Percentiles rank a stretch among this genome's conserved stretches.
Conservation (phyloP, 306 rosid genomes). For the Gastrolobium villosum region DNA sequence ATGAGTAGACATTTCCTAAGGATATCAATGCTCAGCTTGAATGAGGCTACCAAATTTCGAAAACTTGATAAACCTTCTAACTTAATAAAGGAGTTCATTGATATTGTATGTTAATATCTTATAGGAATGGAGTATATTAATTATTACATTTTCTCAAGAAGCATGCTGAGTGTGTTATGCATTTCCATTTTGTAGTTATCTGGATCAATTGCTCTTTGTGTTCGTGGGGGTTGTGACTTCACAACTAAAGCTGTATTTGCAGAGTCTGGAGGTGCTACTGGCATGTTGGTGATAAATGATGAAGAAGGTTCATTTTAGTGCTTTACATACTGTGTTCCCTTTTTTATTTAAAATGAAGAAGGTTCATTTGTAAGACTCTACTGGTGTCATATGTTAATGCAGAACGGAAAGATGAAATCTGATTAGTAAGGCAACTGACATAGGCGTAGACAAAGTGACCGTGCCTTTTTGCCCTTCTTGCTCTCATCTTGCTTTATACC, state of each 20-base stretch:
- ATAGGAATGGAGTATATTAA: neutral
- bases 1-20: neutral
- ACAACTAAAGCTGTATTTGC: slow-evolving; percentile 75
- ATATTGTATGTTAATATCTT: slow-evolving; percentile 4
- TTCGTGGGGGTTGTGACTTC: slow-evolving; percentile 92
- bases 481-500: slow-evolving; percentile 15
- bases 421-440: neutral
- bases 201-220: slow-evolving; percentile 73
- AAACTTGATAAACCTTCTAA: neutral
- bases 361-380: too few species aligned
- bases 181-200: slow-evolving; percentile 61
- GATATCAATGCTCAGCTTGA: neutral
- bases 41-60: neutral
- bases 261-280: slow-evolving; percentile 79
- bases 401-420: neutral
- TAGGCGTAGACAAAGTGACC: slow-evolving; percentile 17
- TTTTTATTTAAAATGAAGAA: too few species aligned
- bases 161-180: slow-evolving; percentile 21
- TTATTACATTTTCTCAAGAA: slow-evolving; percentile 17
- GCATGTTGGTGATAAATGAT: slow-evolving; percentile 77
- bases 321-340: slow-evolving; percentile 25
- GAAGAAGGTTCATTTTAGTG: slow-evolving; percentile 65
- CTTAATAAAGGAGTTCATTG: neutral
- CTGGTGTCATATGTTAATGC: neutral
- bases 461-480: neutral